Conservation (phyloP, 345 rosid genomes). For the Theobroma cacao region DNA sequence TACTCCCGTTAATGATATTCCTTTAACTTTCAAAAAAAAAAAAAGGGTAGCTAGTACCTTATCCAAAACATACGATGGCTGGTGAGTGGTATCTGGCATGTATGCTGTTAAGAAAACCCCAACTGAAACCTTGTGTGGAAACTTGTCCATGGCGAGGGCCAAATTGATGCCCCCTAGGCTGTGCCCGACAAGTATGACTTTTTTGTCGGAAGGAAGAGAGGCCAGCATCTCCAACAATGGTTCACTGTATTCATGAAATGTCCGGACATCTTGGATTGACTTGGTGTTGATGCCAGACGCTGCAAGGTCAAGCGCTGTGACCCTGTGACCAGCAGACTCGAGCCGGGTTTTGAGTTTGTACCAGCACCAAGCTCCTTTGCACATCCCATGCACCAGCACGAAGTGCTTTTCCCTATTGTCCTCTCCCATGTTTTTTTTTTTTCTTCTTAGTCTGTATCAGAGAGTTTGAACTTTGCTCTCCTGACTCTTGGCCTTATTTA, state of each 20-base stretch:
- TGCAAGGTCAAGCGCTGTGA: neutral
- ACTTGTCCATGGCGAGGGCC: constrained; percentile 44
- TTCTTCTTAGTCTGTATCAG: no score
- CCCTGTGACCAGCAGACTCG: no score
- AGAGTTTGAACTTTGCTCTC: no score
- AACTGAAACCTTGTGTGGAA: constrained; percentile 29
- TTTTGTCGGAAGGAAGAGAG: constrained; percentile 30
- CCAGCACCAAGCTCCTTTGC: no score
- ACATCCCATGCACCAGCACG: no score
- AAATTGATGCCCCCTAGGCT: constrained; percentile 59
- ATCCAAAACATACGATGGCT: constrained; percentile 27
- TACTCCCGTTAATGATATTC: no score
- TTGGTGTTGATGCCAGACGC: neutral
- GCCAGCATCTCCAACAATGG: constrained; percentile 16
- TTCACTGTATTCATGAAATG: neutral
- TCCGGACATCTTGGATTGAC: neutral
- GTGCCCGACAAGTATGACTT: constrained; percentile 60
- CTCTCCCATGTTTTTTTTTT: no score
- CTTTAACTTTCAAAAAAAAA: no score
- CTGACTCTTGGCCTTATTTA: no score
- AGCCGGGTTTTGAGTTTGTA: no score
- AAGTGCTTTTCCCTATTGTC: no score
- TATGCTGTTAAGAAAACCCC: constrained; percentile 37
- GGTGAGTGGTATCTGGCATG: constrained; percentile 31
- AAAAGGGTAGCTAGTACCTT: no score